Base-by-base conservation (phyloP, 768 basidiomycete genomes). In the Mycena indigotica region DNA sequence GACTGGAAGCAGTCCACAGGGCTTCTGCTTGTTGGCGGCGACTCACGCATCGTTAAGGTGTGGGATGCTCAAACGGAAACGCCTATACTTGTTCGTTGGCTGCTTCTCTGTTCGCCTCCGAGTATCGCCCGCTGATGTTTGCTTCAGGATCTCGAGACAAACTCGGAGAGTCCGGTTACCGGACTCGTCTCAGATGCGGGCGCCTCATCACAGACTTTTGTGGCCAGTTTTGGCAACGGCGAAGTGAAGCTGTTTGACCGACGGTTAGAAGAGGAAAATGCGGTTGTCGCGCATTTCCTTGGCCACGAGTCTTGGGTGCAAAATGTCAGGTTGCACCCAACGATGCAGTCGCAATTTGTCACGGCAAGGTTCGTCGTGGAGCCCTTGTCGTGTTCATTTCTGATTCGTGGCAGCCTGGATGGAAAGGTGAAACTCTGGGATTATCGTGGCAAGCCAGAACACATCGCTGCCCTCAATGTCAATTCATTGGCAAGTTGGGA, bases 11-110 rank as follows among this genome's bases (percentile, higher is more conserved):
- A 98, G 73, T 80, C 83, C 2, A 81, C 86, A 24, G 97, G 95
- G 0, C 86, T 85, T 25, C 74, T 98, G 29, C 77, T 98, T n/a
- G 86, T 93, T 25, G 92, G 92, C 10, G 97, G 96, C 2, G 96
- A 98, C 73, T 89, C 93, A 32, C 84, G 86, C 56, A 85, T 88
- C 35, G 89, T 99, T 59, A 83, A 93, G 57, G 80, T 95, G 3
- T 99, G 97, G 97, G 95, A 99, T 69, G 96, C 95, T 8, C 88
- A 92, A 62, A 89, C 90, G 2, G 97, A 98, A 70, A 85, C 80
- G 24, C 84, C 86, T 55, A 76, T 87, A 41, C 69, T 88, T 75
- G 92, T 94, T 65, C 61, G 86, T 71, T 45, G 21, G 19, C 16
- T 24, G 16, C 15, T 23, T 13, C 19, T 15, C 19, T 26, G 8